These are phyloP conservation scores for Ustilago cynodontis DNA, from an alignment of 1,284 basidiomycete species.

Conservation along the genomic window DNA sequence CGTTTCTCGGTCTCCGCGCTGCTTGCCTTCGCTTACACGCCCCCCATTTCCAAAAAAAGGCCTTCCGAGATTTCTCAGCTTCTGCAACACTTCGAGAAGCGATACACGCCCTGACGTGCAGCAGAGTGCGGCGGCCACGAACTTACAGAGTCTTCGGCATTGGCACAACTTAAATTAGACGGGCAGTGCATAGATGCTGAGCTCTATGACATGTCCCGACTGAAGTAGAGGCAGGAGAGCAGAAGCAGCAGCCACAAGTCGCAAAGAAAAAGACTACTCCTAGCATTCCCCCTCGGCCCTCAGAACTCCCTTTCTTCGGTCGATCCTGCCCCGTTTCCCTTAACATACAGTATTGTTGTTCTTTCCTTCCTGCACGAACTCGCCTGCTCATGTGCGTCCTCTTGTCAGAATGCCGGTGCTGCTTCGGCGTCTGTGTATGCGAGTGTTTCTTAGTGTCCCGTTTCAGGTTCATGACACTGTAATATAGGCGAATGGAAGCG, in stretches of 20 bases:
- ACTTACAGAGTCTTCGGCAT: not conserved
- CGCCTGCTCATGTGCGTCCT: not conserved
- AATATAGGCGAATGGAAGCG: not conserved
- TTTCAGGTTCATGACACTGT: not conserved
- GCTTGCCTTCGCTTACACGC: not conserved
- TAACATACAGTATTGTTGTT: too few relatives aligned
- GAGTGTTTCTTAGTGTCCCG: not conserved
- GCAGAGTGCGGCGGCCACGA: constrained; percentile 12
- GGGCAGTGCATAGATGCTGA: too few relatives aligned
- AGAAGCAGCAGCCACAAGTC: not conserved
- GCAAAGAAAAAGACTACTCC: not conserved
- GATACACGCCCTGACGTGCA: constrained; percentile 22
- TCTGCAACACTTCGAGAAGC: constrained; percentile 9
- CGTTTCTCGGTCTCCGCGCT: not conserved
- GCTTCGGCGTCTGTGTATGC: not conserved
- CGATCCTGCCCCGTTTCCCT: constrained; percentile 5
- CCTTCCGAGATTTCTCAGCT: constrained; percentile 3
- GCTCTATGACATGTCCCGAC: not conserved
- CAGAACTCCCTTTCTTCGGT: not conserved
- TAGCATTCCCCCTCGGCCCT: not conserved
- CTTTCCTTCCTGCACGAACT: not conserved
- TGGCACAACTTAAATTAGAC: not conserved
- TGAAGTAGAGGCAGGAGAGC: not conserved
- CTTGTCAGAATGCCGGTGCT: not conserved
- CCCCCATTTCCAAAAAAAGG: not conserved